Evolutionary conservation across 2,329 filamentous ascomycete species (phyloP).

Genomic region (Fusarium cicatricum): DNA sequence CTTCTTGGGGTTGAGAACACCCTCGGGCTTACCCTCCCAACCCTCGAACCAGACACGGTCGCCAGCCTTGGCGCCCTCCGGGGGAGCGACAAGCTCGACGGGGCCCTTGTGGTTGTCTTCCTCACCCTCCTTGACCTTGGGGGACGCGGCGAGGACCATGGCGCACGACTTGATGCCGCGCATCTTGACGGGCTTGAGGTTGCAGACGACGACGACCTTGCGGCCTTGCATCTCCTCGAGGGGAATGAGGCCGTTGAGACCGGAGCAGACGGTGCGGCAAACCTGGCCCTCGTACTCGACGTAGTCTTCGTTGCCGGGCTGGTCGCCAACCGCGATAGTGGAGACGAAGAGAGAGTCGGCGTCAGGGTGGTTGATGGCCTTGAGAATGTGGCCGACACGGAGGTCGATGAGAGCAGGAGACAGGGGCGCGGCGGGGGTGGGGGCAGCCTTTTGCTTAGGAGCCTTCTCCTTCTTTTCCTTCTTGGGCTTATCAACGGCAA

Average conservation of each 20-base stretch:
- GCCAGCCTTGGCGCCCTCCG: slow-evolving; percentile 79
- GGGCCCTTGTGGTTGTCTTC: slow-evolving; percentile 88
- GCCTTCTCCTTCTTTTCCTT: slow-evolving; percentile 94
- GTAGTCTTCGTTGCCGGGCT: slow-evolving; percentile 82
- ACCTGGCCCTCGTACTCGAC: slow-evolving; percentile 90
- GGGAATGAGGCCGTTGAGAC: slow-evolving; percentile 90
- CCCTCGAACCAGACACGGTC: slow-evolving; percentile 94
- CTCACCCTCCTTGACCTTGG: slow-evolving; percentile 81
- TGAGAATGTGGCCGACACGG: slow-evolving; percentile 95
- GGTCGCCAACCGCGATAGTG: slow-evolving; percentile 93
- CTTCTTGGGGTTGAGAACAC: slow-evolving; percentile 97
- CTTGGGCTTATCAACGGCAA: slow-evolving; percentile 59
- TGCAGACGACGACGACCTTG: slow-evolving; percentile 95
- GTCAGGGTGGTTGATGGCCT: slow-evolving; percentile 94
- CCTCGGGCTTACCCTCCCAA: slow-evolving; percentile 92
- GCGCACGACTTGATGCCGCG: slow-evolving; percentile 79
- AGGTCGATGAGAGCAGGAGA: slow-evolving; percentile 91
- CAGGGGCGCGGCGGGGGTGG: slow-evolving; percentile 76
- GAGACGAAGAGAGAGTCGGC: slow-evolving; percentile 96
- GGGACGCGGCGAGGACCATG: slow-evolving; percentile 96
- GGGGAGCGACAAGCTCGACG: slow-evolving; percentile 90
- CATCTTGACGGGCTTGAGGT: slow-evolving; percentile 99
- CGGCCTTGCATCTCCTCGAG: slow-evolving; percentile 96
- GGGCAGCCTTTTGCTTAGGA: slow-evolving; percentile 75
- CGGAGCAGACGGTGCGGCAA: slow-evolving; percentile 95